Percentiles rank a stretch among this genome's conserved stretches.
Evolutionary conservation across 2,329 filamentous ascomycete species (phyloP).

Genomic region (Ascomycota sp.): DNA sequence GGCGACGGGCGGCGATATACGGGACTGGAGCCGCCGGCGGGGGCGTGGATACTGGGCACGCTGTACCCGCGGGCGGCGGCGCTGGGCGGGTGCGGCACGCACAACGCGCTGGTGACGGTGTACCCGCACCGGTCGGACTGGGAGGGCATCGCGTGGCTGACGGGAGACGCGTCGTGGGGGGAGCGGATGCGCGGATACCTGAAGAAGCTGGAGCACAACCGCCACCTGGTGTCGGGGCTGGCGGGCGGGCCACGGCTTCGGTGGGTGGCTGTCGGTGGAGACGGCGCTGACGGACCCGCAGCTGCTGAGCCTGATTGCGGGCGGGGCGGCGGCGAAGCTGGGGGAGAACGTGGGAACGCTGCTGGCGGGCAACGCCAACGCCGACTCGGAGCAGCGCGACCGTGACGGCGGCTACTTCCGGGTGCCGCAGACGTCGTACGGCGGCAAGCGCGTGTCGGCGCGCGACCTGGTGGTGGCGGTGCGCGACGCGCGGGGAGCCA

Average conservation of each 20-base stretch:
- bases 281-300: conserved; percentile 29
- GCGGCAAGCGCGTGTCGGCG: conserved; percentile 21
- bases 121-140: conserved; percentile 40
- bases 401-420: conserved; percentile 18
- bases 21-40: conserved; percentile 14
- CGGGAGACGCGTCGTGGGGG: conserved; percentile 40
- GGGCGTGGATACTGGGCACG: conserved; percentile 20
- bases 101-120: conserved; percentile 40
- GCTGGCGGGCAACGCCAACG: conserved; percentile 28
- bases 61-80: conserved; percentile 25
- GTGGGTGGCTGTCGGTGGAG: conserved; percentile 34
- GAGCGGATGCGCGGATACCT: conserved; percentile 41
- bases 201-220: conserved; percentile 31
- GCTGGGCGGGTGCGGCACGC: conserved; percentile 30
- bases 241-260: conserved; percentile 33
- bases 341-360: conserved; percentile 17
- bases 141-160: conserved; percentile 32
- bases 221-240: conserved; percentile 15
- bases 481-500: conserved; percentile 6
- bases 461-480: conserved; percentile 25
- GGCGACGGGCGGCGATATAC: conserved; percentile 29
- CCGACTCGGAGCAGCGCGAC: conserved; percentile 22
- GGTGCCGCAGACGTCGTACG: conserved; percentile 24
- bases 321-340: conserved; percentile 8
- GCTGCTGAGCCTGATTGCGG: conserved; percentile 16